A percentile compares a stretch with the other conserved stretches of the same genome.
phyloP scores from a whole-genome alignment of 2,329 filamentous ascomycete species.

The Endoconidiophora polonica region DNA sequence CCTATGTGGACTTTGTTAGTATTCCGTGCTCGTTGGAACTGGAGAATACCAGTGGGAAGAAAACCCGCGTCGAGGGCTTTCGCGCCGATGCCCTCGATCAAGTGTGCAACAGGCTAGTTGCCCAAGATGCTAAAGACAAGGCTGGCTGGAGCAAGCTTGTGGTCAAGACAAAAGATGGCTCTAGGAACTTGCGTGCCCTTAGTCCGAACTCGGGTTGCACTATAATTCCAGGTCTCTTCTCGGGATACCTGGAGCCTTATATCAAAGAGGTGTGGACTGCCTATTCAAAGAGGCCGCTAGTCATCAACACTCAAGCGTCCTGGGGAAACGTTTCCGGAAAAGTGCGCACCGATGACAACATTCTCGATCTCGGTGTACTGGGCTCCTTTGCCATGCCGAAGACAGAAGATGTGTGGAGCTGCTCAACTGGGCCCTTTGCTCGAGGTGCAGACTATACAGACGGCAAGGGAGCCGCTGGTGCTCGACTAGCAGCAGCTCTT shows the following conservation, averaged over 20 bases:
- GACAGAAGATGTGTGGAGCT: constrained; percentile 34
- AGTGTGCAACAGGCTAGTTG: constrained; percentile 28
- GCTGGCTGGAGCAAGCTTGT: constrained; percentile 36
- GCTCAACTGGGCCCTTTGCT: constrained; percentile 40
- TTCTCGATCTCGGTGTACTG: constrained; percentile 17
- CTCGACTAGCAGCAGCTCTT: constrained; percentile 58
- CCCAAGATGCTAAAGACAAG: constrained; percentile 29
- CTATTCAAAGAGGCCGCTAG: constrained; percentile 28
- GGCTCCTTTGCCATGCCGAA: constrained; percentile 29
- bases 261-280: constrained; percentile 35
- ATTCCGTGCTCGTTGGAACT: constrained; percentile 44
- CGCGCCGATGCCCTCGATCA: constrained; percentile 28
- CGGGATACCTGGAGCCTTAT: constrained; percentile 33
- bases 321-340: constrained; percentile 33
- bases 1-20: constrained; percentile 59
- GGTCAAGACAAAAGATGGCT: constrained; percentile 23
- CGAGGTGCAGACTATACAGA: constrained; percentile 24
- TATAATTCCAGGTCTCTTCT: constrained; percentile 28
- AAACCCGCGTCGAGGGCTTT: constrained; percentile 33
- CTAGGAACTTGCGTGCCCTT: constrained; percentile 30
- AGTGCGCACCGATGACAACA: constrained; percentile 23
- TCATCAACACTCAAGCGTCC: constrained; percentile 35
- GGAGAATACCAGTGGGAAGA: constrained; percentile 26
- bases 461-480: constrained; percentile 45
- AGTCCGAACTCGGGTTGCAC: constrained; percentile 35